Percentiles rank a stretch among this genome's conserved stretches.
Conservation (phyloP, 2,329 filamentous ascomycete species). For the Akanthomyces muscarius region DNA sequence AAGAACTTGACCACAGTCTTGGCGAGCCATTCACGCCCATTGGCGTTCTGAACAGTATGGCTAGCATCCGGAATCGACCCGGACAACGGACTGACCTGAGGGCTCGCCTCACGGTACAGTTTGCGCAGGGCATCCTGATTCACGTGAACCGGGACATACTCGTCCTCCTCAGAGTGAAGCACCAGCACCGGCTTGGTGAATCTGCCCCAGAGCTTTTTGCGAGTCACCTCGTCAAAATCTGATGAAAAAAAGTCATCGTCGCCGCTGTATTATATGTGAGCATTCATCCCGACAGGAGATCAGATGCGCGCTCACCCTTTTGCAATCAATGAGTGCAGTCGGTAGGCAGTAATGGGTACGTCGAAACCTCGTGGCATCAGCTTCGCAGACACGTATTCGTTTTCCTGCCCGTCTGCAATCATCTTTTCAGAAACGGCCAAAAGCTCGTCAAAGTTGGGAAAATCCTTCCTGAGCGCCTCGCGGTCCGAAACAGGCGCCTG, state of each 20-base stretch:
- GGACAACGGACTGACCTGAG: slow-evolving; percentile 47
- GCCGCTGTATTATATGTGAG: slow-evolving; percentile 40
- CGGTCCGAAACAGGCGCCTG: slow-evolving; percentile 79
- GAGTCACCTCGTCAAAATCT: slow-evolving; percentile 57
- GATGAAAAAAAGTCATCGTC: slow-evolving; percentile 89
- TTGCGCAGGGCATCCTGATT: slow-evolving; percentile 55
- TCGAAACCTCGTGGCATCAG: slow-evolving; percentile 38
- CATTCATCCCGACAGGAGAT: background rate
- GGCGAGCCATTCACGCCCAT: slow-evolving; percentile 47
- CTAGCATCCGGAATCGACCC: slow-evolving; percentile 50
- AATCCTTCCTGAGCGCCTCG: slow-evolving; percentile 52
- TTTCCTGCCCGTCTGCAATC: slow-evolving; percentile 50
- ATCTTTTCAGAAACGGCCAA: slow-evolving; percentile 49
- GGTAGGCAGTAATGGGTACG: slow-evolving; percentile 48
- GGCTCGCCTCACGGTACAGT: slow-evolving; percentile 49
- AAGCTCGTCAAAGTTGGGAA: slow-evolving; percentile 43
- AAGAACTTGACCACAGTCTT: slow-evolving; percentile 46
- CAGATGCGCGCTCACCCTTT: slow-evolving; percentile 41
- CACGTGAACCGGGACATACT: slow-evolving; percentile 56
- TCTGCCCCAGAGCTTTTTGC: slow-evolving; percentile 62
- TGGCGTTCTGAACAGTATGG: slow-evolving; percentile 45
- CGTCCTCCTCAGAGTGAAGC: slow-evolving; percentile 62
- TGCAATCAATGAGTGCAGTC: slow-evolving; percentile 47
- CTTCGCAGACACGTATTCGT: slow-evolving; percentile 51
- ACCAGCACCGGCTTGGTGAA: slow-evolving; percentile 59